Evolutionary conservation across 2,329 filamentous ascomycete genomes (phyloP), one percentile per base, ranked within the genome.

Genomic region (Fusarium ambrosium): DNA sequence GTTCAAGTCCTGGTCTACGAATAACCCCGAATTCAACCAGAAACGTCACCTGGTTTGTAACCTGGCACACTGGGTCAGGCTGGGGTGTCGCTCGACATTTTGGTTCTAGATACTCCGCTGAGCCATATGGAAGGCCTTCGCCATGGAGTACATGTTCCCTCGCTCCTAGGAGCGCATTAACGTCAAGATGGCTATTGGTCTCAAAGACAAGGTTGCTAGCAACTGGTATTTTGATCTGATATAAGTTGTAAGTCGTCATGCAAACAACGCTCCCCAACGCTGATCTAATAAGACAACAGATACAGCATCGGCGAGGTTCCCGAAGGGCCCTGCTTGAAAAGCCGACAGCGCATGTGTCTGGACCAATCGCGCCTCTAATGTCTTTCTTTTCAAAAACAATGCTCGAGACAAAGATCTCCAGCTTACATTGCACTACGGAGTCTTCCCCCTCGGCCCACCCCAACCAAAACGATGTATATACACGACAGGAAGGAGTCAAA

Each of bases 361-460:
- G n/a, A n/a, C n/a, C n/a, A 4, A 9, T 16, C 0, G 22, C 14
- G 0, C 14, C 8, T 22, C 14, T 2, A 2, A 27, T 16, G 4
- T 48, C 14, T 48, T 27, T 27, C 6, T 4, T 11, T 48, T 27
- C 22, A 51, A 51, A 6, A 51, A 18, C 22, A 1, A 51, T 16
- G 9, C 14, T 51, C 8, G 3, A 27, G 22, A 10, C 22, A 27
- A 51, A 16, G 4, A 8, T 24, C 43, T 45, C 39, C 1, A 1
- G 10, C 37, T 1, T 10, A 5, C 18, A 2, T 41, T n/a, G 37
- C 37, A 10, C 37, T 41, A 41, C 37, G 9, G 39, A 20, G n/a
- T 6, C 6, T 13, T n/a, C 10, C 10, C n/a, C 10, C n/a, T 41
- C n/a, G n/a, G 20, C 10, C 39, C 6, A 13, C n/a, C 11, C 11